Conservation (phyloP, 139 green algal species). For the Chlamydomonas sphaeroides region DNA sequence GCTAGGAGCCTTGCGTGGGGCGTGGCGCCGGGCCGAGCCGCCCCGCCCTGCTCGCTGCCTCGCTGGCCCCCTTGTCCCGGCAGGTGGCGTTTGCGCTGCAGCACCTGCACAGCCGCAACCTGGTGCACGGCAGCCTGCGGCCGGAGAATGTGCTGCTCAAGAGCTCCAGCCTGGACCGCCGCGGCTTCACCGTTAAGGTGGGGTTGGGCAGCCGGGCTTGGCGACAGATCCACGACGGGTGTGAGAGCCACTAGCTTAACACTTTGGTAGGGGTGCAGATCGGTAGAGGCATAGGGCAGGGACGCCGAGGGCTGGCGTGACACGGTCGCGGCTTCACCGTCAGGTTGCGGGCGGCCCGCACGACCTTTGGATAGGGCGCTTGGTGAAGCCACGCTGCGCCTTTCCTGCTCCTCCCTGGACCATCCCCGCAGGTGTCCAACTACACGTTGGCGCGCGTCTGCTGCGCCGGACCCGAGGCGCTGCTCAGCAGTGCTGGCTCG, state of each 20-base stretch:
- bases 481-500: not conserved
- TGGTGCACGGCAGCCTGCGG: constrained; percentile 17
- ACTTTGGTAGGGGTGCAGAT: too few relatives aligned
- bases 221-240: too few relatives aligned
- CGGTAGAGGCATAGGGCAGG: not conserved
- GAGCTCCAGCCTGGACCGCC: constrained; percentile 28
- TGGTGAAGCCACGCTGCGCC: too few relatives aligned
- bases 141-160: constrained; percentile 29
- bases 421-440: not conserved
- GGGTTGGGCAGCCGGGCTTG: too few relatives aligned
- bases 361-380: too few relatives aligned
- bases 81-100: constrained; percentile 15
- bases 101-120: constrained; percentile 23
- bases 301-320: too few relatives aligned
- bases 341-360: too few relatives aligned
- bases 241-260: too few relatives aligned
- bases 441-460: constrained; percentile 16
- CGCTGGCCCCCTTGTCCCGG: too few relatives aligned
- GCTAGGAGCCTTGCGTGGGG: too few relatives aligned
- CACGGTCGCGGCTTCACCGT: not conserved
- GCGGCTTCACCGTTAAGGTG: constrained; percentile 27
- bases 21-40: too few relatives aligned
- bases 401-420: not conserved
- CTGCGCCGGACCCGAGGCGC: not conserved
- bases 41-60: too few relatives aligned